Evolutionary conservation across 139 green algal genomes (phyloP), one percentile per base, ranked within the genome.

Genomic region (Astrephomene gubernaculifera): DNA sequence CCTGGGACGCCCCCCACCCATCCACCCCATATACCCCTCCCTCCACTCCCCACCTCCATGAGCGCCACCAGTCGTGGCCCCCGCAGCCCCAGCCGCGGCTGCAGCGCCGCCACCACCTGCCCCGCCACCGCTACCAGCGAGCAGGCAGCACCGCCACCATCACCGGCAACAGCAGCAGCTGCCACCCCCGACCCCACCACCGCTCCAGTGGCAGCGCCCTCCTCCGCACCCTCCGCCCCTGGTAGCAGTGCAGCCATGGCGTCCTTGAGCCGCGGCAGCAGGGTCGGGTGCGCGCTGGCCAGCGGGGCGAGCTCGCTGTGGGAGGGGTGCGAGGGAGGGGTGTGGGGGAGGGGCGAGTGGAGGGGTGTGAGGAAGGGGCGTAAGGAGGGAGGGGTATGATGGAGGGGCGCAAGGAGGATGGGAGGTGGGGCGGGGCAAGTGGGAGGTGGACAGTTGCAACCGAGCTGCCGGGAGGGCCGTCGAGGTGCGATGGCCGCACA

Each of bases 231-330:
- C n/a, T n/a, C n/a, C n/a, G n/a, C n/a, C n/a, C n/a, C n/a, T n/a
- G 82, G 82, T 44, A 87, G 71, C 17, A 86, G 81, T 29, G 79
- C 45, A 19, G 74, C 49, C 64, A 79, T 88, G 35, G 74, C 67
- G 22, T 41, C 71, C 33, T 91, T 89, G 22, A 82, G 76, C n/a
- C 75, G 53, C 45, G 86, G 64, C 43, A 90, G 65, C 31, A 90
- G 71, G 14, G 80, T 1, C 1, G 82, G 71, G 71, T 87, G 43
- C 5, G 41, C 63, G 31, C 31, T 44, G 35, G 82, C 72, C 61
- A 87, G 36, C 1, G 82, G 82, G 2, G 70, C 72, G 4, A 87
- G 81, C 60, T 88, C 87, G 24, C 86, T 82, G 57, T 6, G 2
- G 8, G 68, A 6, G 57, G 57, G 57, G n/a, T 14, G 57, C 6